Percentiles rank a stretch among this genome's conserved stretches.
Conservation (phyloP, 225 moss, liverwort and hornwort genomes). For the Anthoceros angustus region DNA sequence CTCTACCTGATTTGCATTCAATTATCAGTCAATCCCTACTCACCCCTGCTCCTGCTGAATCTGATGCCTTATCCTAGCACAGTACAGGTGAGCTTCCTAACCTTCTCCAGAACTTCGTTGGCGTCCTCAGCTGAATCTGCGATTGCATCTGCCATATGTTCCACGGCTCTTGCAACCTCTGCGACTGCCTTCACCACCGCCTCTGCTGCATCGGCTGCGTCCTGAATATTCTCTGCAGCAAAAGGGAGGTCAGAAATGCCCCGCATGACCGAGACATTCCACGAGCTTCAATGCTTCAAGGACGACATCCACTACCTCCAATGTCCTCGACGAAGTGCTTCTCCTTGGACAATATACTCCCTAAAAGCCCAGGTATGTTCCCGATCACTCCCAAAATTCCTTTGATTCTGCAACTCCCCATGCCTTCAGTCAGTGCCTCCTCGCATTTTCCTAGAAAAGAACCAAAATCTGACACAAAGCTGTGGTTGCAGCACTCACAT, state of each 20-base stretch:
- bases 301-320: background rate
- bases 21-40: background rate
- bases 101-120: background rate
- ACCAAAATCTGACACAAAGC: too few relatives aligned
- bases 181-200: background rate
- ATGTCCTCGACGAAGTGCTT: background rate
- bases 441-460: too few relatives aligned
- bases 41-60: too few relatives aligned
- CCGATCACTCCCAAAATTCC: background rate
- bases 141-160: background rate
- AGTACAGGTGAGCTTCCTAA: background rate
- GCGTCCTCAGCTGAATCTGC: constrained; percentile 1
- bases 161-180: background rate
- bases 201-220: background rate
- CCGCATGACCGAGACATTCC: background rate
- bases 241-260: background rate
- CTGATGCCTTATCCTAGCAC: too few relatives aligned
- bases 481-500: too few relatives aligned
- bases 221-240: background rate
- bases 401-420: background rate
- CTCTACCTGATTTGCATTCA: background rate
- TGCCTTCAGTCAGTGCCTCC: background rate
- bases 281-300: background rate
- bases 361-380: background rate
- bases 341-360: background rate